Base-by-base conservation (phyloP, 176 grass and related monocot genomes). In the Carex littledalei region DNA sequence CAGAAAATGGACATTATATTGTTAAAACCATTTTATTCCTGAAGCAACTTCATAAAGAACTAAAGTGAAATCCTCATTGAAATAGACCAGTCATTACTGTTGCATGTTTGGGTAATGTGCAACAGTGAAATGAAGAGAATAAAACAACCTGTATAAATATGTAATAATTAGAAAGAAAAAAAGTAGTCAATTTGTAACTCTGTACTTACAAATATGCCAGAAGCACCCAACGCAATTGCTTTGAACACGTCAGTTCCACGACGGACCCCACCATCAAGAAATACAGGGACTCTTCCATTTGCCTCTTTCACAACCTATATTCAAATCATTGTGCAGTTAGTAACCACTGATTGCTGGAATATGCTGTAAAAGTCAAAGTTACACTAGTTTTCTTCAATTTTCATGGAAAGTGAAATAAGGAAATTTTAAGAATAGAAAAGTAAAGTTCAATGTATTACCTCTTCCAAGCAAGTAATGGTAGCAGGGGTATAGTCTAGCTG, bases 211-310 rank as follows among this genome's bases (percentile, higher is more conserved):
- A 98, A 98, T 0, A 95, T 92, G 82, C 95, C 95, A 72, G 95
- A 89, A 39, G 93, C 95, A 83, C 95, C 95, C 60, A 98, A 65
- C 0, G 93, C 95, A 83, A 95, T 81, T 47, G 95, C 95, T 86
- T 98, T 95, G 86, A 98, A 98, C 72, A 98, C 91, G 72, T 98
- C 95, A 0, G 95, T 93, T 84, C 95, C 95, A 29, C 95, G 89
- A 45, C 95, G 95, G 53, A 98, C 87, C 32, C 95, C 93, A 17
- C 93, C 91, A 77, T 98, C 95, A 17, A 98, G 91, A 86, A 95
- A 98, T 78, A 98, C 93, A 8, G 95, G 95, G 29, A 95, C 34
- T 16, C 81, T 85, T 1, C 88, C 95, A 63, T 88, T 91, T 14
- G 93, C 91, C 39, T 86, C 93, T 49, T 81, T 95, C 26, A 98